Base-by-base conservation (phyloP, 345 rosid species). In the Populus alba region DNA sequence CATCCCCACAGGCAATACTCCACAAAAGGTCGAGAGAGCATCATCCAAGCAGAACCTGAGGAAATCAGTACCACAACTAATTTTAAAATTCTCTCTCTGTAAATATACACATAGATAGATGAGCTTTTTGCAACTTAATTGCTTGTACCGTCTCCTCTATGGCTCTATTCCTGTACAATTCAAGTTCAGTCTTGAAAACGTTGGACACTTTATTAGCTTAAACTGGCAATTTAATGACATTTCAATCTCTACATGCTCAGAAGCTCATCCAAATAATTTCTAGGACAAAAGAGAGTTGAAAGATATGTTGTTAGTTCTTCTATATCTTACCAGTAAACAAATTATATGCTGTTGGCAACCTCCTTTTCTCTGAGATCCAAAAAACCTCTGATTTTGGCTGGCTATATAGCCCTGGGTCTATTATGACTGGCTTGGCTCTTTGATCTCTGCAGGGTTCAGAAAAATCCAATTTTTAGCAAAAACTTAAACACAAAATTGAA, bases 21-120 rank as follows among this genome's bases (percentile, higher is more conserved):
- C 2, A 95, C 80, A 51, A 95, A 95, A 72, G 97, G 86, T 17
- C 95, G 94, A 38, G 97, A 88, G 38, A 95, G 86, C 91, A 90
- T 91, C 90, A 95, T 94, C 98, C 98, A 95, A 37, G 98, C 97
- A 51, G 98, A 95, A 72, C 97, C 97, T 92, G 86, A 22, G 49
- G 67, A 45, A 78, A 75, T 43, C 11, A 59, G 16, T 15, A 6
- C 55, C 63, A 74, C 37, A 59, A 83, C 33, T 57, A 12, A 74
- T 15, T 16, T 62, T 66, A 66, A 78, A 63, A 70, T 37, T 37
- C 38, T 37, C 38, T 37, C 38, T 6, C 38, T 37, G 6, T 31
- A 37, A 37, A 37, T 37, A 37, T 1, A 37, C 8, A 6, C 39
- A 37, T 5, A 37, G 35, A 23, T 23, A 62, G 29, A 25, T 62